These are phyloP conservation scores for Microbotryum saponariae DNA, from an alignment of 1,284 basidiomycete genomes.

Conservation along the genomic window DNA sequence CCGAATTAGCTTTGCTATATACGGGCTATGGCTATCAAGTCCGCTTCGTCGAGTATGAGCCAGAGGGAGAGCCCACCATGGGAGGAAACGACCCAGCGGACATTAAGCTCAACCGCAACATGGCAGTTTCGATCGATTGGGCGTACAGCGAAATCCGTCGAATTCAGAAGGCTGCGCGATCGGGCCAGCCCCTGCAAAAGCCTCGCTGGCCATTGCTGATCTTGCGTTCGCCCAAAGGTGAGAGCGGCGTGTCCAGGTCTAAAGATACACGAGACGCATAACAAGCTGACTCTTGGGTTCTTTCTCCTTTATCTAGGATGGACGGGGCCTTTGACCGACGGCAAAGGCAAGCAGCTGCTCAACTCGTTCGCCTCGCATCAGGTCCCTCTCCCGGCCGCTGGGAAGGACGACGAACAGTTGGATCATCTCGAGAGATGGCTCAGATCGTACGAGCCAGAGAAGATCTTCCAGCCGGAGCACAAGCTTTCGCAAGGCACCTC, in stretches of 20 bases:
- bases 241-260: too few relatives aligned
- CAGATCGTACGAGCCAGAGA: constrained; percentile 39
- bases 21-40: constrained; percentile 62
- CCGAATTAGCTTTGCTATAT: constrained; percentile 65
- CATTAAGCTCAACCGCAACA: constrained; percentile 46
- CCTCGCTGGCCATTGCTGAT: constrained; percentile 73
- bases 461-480: constrained; percentile 42
- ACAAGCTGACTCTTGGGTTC: constrained; percentile 43
- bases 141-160: constrained; percentile 43
- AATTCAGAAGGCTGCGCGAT: constrained; percentile 69
- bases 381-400: constrained; percentile 68
- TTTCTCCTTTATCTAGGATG: constrained; percentile 35
- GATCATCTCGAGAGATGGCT: constrained; percentile 61
- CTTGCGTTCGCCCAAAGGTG: constrained; percentile 65
- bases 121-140: constrained; percentile 75
- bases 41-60: constrained; percentile 64
- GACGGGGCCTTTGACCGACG: constrained; percentile 34
- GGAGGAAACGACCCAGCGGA: constrained; percentile 43
- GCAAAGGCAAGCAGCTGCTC: constrained; percentile 39
- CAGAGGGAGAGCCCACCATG: constrained; percentile 21
- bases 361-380: constrained; percentile 47
- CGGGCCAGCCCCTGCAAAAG: constrained; percentile 65
- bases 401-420: constrained; percentile 58
- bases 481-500: constrained; percentile 22
- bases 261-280: too few relatives aligned